Evolutionary conservation across 1,139 yeast genomes (phyloP).

Genomic region (Pichia inconspicua): DNA sequence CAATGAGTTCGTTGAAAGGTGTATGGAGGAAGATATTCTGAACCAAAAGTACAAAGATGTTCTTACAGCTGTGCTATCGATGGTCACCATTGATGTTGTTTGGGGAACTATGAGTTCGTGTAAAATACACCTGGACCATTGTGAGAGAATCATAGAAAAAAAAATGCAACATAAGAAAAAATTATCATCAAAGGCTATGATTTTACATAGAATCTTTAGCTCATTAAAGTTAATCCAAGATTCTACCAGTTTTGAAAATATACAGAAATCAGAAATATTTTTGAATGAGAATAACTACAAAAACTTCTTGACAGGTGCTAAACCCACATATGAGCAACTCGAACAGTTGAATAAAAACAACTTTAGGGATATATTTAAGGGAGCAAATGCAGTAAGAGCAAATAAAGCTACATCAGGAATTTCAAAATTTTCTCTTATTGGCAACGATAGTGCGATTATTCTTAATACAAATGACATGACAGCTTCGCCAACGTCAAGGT

Average conservation of each 20-base stretch:
- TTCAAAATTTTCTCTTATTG: background rate
- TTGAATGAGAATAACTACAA: slow-evolving; percentile 28
- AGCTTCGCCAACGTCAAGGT: slow-evolving; percentile 5
- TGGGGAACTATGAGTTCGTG: slow-evolving; percentile 93
- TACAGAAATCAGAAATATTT: slow-evolving; percentile 27
- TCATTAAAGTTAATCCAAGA: slow-evolving; percentile 71
- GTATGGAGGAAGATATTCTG: slow-evolving; percentile 40
- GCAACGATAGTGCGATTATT: background rate
- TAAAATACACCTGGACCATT: slow-evolving; percentile 62
- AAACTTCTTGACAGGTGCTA: slow-evolving; percentile 26
- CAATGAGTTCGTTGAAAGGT: slow-evolving; percentile 53
- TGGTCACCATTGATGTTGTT: slow-evolving; percentile 83
- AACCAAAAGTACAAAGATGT: slow-evolving; percentile 78
- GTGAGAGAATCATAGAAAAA: slow-evolving; percentile 65
- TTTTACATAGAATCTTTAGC: slow-evolving; percentile 71
- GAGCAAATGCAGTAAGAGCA: slow-evolving; percentile 7
- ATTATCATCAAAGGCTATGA: slow-evolving; percentile 66
- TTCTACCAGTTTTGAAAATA: slow-evolving; percentile 51
- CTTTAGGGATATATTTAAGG: slow-evolving; percentile 21
- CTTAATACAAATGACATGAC: background rate
- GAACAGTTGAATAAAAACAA: slow-evolving; percentile 19
- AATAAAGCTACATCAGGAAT: background rate
- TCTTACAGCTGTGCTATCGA: slow-evolving; percentile 72
- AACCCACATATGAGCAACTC: slow-evolving; percentile 21
- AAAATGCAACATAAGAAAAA: slow-evolving; percentile 61